phyloP scores from a whole-genome alignment of 805 yeast species.

The Wickerhamomyces mucosus region DNA sequence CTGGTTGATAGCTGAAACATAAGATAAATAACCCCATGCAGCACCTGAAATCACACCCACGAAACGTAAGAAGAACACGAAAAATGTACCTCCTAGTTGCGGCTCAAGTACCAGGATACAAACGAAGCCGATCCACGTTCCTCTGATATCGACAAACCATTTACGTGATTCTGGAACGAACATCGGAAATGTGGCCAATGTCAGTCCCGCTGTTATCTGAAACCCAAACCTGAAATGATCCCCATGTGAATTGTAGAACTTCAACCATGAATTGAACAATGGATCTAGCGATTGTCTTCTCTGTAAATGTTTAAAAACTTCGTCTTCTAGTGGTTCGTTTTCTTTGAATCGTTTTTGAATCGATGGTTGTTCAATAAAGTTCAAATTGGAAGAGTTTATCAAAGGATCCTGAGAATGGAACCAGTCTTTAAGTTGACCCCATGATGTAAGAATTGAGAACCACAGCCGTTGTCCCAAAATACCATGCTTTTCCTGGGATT shows the following conservation, averaged over 20 bases:
- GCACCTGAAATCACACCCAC: slow-evolving; percentile 39
- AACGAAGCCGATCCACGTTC: slow-evolving; percentile 47
- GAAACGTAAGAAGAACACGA: slow-evolving; percentile 36
- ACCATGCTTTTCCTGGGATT: slow-evolving; percentile 24
- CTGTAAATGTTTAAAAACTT: neutral
- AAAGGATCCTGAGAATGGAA: too few species aligned
- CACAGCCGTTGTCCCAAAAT: slow-evolving; percentile 31
- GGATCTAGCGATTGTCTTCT: neutral
- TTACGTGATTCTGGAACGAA: slow-evolving; percentile 34
- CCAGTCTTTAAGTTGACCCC: slow-evolving; percentile 28
- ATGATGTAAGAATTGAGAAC: slow-evolving; percentile 30
- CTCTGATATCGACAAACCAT: slow-evolving; percentile 41
- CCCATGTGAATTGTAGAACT: slow-evolving; percentile 11
- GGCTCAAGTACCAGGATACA: slow-evolving; percentile 41
- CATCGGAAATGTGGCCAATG: slow-evolving; percentile 41
- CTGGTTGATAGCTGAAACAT: slow-evolving; percentile 33
- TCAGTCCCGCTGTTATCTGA: slow-evolving; percentile 35
- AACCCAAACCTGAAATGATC: slow-evolving; percentile 36
- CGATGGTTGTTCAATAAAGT: too few species aligned
- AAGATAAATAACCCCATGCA: slow-evolving; percentile 39
- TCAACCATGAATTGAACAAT: neutral
- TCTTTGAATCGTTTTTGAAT: neutral
- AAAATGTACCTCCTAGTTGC: slow-evolving; percentile 40
- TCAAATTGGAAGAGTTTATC: too few species aligned
- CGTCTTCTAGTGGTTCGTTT: neutral